Percentiles rank a stretch among this genome's conserved stretches.
phyloP scores from a whole-genome alignment of 2,329 filamentous ascomycete genomes.

The Cercospora canescens region DNA sequence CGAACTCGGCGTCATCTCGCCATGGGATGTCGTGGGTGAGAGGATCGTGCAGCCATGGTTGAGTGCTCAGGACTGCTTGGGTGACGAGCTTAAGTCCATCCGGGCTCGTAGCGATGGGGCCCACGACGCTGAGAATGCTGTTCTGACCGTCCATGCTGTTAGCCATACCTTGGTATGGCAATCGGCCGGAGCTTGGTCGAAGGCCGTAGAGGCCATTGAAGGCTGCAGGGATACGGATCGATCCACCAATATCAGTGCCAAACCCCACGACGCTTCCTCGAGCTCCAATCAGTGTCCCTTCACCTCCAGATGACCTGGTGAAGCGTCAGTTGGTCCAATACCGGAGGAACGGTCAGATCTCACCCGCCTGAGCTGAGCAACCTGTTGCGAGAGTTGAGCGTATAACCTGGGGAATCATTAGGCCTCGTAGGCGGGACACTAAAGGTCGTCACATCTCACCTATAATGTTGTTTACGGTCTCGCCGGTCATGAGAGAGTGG shows the following conservation, averaged over 20 bases:
- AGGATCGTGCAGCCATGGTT: constrained; percentile 69
- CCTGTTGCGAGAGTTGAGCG: constrained; percentile 58
- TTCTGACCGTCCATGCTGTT: constrained; percentile 67
- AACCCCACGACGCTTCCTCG: constrained; percentile 57
- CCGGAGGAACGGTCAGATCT: neutral
- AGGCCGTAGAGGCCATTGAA: constrained; percentile 61
- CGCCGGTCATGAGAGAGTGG: constrained; percentile 57
- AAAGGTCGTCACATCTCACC: constrained; percentile 28
- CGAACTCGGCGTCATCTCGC: constrained; percentile 51
- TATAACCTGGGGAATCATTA: constrained; percentile 38
- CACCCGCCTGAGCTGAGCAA: constrained; percentile 54
- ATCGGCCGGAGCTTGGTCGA: constrained; percentile 54
- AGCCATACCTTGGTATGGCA: constrained; percentile 55
- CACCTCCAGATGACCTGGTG: constrained; percentile 55
- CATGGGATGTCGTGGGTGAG: constrained; percentile 66
- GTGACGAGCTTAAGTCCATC: constrained; percentile 57
- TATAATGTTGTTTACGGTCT: constrained; percentile 64
- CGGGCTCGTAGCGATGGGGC: constrained; percentile 60
- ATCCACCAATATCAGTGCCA: constrained; percentile 58
- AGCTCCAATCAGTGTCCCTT: constrained; percentile 58
- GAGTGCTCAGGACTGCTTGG: constrained; percentile 55
- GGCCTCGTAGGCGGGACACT: neutral
- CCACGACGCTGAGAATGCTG: constrained; percentile 62
- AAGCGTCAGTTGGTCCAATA: neutral
- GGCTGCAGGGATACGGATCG: constrained; percentile 59